Percentiles rank a stretch among this genome's conserved stretches.
These are phyloP conservation scores for Eucalyptus cloeziana DNA, from an alignment of 345 rosid species.

Conservation along the genomic window DNA sequence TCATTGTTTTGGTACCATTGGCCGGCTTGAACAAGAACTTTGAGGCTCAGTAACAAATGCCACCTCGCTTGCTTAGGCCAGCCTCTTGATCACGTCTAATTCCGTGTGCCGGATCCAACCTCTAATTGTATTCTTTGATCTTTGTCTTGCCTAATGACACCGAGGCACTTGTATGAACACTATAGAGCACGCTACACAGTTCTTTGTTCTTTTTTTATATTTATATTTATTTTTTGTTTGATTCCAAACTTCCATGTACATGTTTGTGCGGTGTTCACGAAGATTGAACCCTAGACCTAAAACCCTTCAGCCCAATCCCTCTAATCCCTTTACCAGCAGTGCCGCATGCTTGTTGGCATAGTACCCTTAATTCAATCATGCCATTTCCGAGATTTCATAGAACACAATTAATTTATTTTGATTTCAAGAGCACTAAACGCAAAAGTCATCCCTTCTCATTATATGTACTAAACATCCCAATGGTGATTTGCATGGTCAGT, in stretches of 20 bases:
- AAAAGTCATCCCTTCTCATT: background rate
- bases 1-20: background rate
- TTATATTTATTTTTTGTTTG: too few relatives aligned
- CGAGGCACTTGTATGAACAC: background rate
- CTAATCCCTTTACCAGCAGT: background rate
- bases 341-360: background rate
- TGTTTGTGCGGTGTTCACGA: background rate
- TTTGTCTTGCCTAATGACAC: background rate
- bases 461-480: background rate
- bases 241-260: background rate
- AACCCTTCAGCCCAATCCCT: background rate
- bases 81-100: background rate
- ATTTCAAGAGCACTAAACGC: background rate
- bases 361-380: background rate
- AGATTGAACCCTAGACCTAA: background rate
- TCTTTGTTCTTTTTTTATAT: too few relatives aligned
- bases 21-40: background rate
- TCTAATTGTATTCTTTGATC: background rate
- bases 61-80: background rate
- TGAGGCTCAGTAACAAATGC: background rate
- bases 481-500: background rate
- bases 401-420: background rate
- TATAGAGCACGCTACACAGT: background rate
- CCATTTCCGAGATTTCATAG: background rate
- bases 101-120: background rate